A percentile compares a stretch with the other conserved stretches of the same genome.
phyloP scores from a whole-genome alignment of 2,329 filamentous ascomycete species.

The Aspergillus carbonarius region DNA sequence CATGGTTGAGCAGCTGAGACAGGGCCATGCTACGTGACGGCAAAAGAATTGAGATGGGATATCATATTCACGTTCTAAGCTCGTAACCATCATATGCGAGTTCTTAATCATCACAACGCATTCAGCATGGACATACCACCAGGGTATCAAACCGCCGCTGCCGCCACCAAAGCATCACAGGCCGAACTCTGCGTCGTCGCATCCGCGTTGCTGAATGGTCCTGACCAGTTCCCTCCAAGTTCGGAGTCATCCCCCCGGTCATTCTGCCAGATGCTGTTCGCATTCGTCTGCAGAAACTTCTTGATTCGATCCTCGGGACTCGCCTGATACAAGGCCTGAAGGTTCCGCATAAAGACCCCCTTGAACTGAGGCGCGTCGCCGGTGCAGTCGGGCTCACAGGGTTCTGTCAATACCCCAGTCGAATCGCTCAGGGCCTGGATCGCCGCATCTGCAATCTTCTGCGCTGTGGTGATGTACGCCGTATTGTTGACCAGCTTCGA shows the following conservation, averaged over 20 bases:
- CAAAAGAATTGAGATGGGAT: too few species aligned
- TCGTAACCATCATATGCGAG: too few species aligned
- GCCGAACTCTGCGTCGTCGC: conserved; percentile 8
- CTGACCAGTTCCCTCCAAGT: not conserved
- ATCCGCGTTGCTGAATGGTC: not conserved
- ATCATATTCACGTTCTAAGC: too few species aligned
- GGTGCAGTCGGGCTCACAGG: conserved; percentile 2
- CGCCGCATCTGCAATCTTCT: conserved; percentile 54
- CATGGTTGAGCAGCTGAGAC: too few species aligned
- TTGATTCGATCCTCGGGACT: not conserved
- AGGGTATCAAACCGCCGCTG: not conserved
- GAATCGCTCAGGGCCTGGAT: conserved; percentile 48
- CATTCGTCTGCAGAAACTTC: not conserved
- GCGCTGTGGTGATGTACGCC: conserved; percentile 45
- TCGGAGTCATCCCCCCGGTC: not conserved
- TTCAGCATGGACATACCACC: too few species aligned
- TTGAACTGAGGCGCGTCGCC: conserved; percentile 3
- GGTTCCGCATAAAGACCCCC: not conserved
- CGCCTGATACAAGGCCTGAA: not conserved
- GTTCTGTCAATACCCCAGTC: conserved; percentile 40
- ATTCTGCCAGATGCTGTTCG: conserved; percentile 9
- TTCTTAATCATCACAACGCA: too few species aligned
- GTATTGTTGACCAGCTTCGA: conserved; percentile 25
- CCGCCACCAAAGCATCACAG: conserved; percentile 5
- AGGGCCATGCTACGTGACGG: too few species aligned